A percentile compares a stretch with the other conserved stretches of the same genome.
Conservation (phyloP, 345 rosid genomes). For the Diplotaxis tenuifolia region DNA sequence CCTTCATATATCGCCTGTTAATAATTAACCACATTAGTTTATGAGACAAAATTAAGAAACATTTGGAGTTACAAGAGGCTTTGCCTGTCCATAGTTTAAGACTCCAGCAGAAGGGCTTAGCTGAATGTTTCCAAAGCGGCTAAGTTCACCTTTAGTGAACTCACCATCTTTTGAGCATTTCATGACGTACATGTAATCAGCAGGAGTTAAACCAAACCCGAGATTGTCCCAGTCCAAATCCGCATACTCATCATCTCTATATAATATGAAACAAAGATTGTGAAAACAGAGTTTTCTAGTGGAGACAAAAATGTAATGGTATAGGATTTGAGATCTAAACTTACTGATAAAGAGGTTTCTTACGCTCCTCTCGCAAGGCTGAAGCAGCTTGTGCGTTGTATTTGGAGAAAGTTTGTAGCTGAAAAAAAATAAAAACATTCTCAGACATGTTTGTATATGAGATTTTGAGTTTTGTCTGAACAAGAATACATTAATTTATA, state of each 20-base stretch:
- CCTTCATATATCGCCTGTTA: constrained; percentile 78
- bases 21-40: neutral
- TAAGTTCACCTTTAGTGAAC: constrained; percentile 34
- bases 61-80: neutral
- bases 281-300: constrained; percentile 9
- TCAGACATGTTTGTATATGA: constrained; percentile 13
- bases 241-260: constrained; percentile 56
- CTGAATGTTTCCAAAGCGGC: constrained; percentile 44
- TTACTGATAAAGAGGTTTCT: constrained; percentile 26
- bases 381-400: constrained; percentile 40
- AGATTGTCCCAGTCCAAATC: constrained; percentile 84
- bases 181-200: constrained; percentile 77
- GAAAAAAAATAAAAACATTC: neutral
- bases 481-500: constrained; percentile 4
- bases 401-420: constrained; percentile 28
- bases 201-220: constrained; percentile 61
- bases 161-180: constrained; percentile 48
- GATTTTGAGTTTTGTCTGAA: constrained; percentile 6
- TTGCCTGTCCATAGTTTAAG: constrained; percentile 64
- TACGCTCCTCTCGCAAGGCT: constrained; percentile 32
- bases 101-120: constrained; percentile 54
- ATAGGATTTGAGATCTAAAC: neutral
- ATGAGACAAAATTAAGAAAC: neutral
- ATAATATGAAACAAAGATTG: neutral
- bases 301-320: neutral